Percentiles rank a stretch among this genome's conserved stretches.
Evolutionary conservation across 108 stramenopile genomes (phyloP).

Genomic region (Skeletonema grethae): DNA sequence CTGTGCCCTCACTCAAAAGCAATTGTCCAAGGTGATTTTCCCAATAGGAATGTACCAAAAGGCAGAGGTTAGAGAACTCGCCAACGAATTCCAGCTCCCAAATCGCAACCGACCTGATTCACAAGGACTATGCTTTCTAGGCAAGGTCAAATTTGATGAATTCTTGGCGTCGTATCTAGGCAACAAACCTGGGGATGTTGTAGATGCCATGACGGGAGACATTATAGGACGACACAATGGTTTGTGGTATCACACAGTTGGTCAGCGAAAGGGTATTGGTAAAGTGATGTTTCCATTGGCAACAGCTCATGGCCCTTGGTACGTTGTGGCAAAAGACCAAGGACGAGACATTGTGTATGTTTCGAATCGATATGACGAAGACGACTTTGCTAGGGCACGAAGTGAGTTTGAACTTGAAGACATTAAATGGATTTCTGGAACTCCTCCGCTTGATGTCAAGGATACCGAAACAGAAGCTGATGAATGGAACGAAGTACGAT

Average conservation of each 20-base stretch:
- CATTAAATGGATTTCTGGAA: conserved; percentile 82
- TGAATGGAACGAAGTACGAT: conserved; percentile 39
- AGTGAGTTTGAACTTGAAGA: conserved; percentile 86
- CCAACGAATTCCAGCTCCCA: conserved; percentile 87
- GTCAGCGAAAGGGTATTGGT: conserved; percentile 96
- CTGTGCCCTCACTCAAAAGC: conserved; percentile 86
- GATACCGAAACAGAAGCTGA: conserved; percentile 26
- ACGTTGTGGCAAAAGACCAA: conserved; percentile 93
- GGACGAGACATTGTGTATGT: conserved; percentile 75
- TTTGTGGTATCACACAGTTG: conserved; percentile 97
- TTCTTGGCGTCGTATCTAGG: conserved; percentile 92
- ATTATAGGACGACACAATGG: conserved; percentile 90
- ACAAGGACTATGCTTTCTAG: conserved; percentile 94
- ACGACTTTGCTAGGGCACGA: conserved; percentile 59
- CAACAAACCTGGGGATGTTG: conserved; percentile 72
- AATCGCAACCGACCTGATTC: conserved; percentile 90
- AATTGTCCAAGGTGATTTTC: conserved; percentile 83
- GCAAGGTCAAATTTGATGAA: conserved; percentile 94
- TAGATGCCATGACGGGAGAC: conserved; percentile 80
- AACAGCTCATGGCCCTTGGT: conserved; percentile 93
- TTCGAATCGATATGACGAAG: conserved; percentile 90
- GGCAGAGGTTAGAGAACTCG: conserved; percentile 87
- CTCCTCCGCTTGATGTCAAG: conserved; percentile 42
- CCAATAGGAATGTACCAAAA: conserved; percentile 93
- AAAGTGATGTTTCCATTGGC: conserved; percentile 69